phyloP scores from a whole-genome alignment of 1,139 yeast genomes.

The Yamadazyma jaroonii region DNA sequence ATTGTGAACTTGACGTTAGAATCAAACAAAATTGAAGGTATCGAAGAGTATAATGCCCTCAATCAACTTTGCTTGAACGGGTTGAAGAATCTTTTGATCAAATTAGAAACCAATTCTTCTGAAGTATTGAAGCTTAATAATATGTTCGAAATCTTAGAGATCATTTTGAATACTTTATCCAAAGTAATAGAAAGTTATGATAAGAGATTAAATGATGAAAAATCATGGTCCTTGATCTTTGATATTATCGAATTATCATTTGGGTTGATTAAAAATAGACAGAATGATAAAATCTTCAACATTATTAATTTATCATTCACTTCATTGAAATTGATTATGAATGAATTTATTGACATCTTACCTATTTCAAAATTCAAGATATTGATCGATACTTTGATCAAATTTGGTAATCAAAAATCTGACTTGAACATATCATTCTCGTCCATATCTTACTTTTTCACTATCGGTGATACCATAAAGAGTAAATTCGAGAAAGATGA shows the following conservation, averaged over 20 bases:
- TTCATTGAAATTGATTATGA: slow-evolving; percentile 76
- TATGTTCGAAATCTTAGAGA: slow-evolving; percentile 67
- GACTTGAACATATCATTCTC: slow-evolving; percentile 88
- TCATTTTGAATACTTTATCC: slow-evolving; percentile 60
- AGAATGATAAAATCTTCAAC: slow-evolving; percentile 37
- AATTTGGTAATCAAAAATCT: slow-evolving; percentile 65
- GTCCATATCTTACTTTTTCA: slow-evolving; percentile 89
- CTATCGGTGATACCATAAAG: slow-evolving; percentile 72
- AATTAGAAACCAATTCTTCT: slow-evolving; percentile 21
- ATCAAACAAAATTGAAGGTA: slow-evolving; percentile 28
- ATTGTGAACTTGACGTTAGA: slow-evolving; percentile 45
- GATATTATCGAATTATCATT: slow-evolving; percentile 70
- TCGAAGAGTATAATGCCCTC: slow-evolving; percentile 20
- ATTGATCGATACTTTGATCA: slow-evolving; percentile 67
- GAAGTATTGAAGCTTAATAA: slow-evolving; percentile 47
- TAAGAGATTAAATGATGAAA: slow-evolving; percentile 37
- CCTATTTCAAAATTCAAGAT: slow-evolving; percentile 61
- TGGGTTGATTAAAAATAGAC: slow-evolving; percentile 34
- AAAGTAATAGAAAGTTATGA: slow-evolving; percentile 72
- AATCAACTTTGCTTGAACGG: slow-evolving; percentile 21
- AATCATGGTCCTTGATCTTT: slow-evolving; percentile 73
- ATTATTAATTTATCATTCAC: slow-evolving; percentile 69
- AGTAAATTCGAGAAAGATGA: slow-evolving; percentile 18
- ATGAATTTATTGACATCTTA: slow-evolving; percentile 72
- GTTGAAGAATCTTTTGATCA: slow-evolving; percentile 28